Conservation (phyloP, 768 basidiomycete species). For the Rhizopogon vesiculosus region DNA sequence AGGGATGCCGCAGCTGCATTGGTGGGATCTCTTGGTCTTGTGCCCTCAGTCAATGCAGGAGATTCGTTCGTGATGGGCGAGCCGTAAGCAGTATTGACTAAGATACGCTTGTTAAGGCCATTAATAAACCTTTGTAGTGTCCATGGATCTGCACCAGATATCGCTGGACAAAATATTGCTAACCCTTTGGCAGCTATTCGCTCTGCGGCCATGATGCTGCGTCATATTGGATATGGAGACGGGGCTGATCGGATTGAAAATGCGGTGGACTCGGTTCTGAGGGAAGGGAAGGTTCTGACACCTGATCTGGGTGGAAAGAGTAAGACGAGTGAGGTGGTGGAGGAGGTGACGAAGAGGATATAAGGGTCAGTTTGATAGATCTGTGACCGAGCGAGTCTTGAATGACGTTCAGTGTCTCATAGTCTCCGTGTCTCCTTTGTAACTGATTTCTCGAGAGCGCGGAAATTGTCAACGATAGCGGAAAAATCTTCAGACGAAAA, state of each 20-base stretch:
- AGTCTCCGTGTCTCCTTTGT: neutral
- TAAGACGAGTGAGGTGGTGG: constrained; percentile 75
- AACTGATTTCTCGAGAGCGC: neutral
- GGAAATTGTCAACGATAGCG: neutral
- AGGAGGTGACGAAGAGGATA: constrained; percentile 71
- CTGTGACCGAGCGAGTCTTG: neutral
- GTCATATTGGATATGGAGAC: constrained; percentile 79
- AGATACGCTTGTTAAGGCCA: neutral
- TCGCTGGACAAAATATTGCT: constrained; percentile 82
- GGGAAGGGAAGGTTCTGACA: constrained; percentile 74
- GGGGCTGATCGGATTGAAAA: constrained; percentile 79
- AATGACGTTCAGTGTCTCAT: neutral
- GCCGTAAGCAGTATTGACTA: constrained; percentile 56
- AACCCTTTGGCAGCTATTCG: constrained; percentile 98
- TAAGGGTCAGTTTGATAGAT: constrained; percentile 24
- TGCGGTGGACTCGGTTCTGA: constrained; percentile 83
- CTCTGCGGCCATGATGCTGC: constrained; percentile 92
- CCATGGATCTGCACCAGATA: constrained; percentile 85
- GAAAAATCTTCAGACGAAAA: neutral
- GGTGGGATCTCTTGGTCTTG: constrained; percentile 94
- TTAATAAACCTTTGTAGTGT: constrained; percentile 49
- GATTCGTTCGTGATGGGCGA: constrained; percentile 98
- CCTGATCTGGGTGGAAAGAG: constrained; percentile 86
- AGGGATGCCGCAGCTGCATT: constrained; percentile 99
- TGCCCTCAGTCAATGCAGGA: constrained; percentile 97